A percentile compares a stretch with the other conserved stretches of the same genome.
Conservation (phyloP, 164 flowering plant species). For the Amborella trichopoda region DNA sequence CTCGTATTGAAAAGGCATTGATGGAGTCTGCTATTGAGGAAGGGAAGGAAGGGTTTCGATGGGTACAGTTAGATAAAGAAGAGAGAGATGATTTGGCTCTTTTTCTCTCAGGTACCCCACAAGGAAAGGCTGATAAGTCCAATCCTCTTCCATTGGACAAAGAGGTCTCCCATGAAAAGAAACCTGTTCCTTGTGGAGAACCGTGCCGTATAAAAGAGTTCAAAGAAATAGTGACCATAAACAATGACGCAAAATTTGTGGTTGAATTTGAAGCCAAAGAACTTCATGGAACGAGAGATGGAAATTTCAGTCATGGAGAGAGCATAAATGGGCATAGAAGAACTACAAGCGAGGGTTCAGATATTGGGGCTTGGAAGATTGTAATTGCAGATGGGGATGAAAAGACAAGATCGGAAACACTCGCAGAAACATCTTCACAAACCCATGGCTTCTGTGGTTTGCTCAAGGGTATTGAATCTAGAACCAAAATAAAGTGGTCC, state of each 20-base stretch:
- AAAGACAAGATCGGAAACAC: constrained; percentile 3
- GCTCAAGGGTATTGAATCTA: constrained; percentile 19
- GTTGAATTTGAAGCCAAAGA: constrained; percentile 30
- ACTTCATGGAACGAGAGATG: constrained; percentile 19
- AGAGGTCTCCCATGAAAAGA: no score
- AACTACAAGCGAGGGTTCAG: constrained; percentile 40
- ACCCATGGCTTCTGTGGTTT: constrained; percentile 7
- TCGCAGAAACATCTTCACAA: background rate
- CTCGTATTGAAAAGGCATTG: constrained; percentile 41
- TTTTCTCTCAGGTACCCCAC: constrained; percentile 61
- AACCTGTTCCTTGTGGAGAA: no score
- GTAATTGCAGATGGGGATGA: constrained; percentile 42
- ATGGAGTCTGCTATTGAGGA: constrained; percentile 34
- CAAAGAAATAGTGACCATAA: constrained; percentile 21
- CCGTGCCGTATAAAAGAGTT: no score
- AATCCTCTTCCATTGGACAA: no score
- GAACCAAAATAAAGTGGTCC: constrained; percentile 41
- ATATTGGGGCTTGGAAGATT: constrained; percentile 40
- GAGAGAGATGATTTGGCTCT: constrained; percentile 72
- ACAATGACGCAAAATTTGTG: constrained; percentile 19
- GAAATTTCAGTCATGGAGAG: constrained; percentile 22
- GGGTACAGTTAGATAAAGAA: constrained; percentile 72
- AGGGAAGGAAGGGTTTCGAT: constrained; percentile 51
- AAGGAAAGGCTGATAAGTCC: no score
- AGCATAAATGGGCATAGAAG: constrained; percentile 24